These are phyloP conservation scores for Wallacemonas sp. DNA, from an alignment of 208 protist species.

Conservation along the genomic window DNA sequence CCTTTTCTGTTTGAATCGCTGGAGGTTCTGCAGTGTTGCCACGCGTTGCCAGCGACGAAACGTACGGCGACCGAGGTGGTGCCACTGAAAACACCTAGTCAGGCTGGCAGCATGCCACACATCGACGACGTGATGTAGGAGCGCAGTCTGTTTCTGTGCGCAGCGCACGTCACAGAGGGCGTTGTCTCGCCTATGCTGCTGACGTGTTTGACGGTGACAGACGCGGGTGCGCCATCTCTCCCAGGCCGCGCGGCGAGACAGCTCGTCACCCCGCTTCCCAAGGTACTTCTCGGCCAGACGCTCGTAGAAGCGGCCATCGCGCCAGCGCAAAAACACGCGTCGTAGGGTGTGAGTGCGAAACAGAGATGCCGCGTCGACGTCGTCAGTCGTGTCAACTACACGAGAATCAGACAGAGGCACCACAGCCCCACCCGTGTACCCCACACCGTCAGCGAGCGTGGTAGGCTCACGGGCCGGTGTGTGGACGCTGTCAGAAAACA, in stretches of 20 bases:
- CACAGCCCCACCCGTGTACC: too few relatives aligned
- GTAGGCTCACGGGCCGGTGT: too few relatives aligned
- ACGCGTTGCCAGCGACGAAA: conserved; percentile 5
- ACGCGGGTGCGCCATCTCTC: conserved; percentile 19
- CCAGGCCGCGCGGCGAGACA: conserved; percentile 15
- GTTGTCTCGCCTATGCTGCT: conserved; percentile 14
- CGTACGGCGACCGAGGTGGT: conserved; percentile 9
- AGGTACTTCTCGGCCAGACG: conserved; percentile 22
- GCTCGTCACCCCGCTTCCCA: background rate
- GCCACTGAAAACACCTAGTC: conserved; percentile 11
- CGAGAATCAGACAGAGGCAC: too few relatives aligned
- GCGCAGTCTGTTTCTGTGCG: background rate
- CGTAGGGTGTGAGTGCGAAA: background rate
- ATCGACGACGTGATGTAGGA: background rate
- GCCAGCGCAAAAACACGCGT: conserved; percentile 24
- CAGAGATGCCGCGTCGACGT: conserved; percentile 1
- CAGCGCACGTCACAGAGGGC: conserved; percentile 24
- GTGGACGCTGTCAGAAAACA: too few relatives aligned
- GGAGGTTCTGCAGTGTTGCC: background rate
- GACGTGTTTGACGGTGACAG: background rate
- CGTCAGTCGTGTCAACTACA: too few relatives aligned
- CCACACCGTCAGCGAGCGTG: too few relatives aligned
- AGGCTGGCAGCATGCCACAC: conserved; percentile 14
- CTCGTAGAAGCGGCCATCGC: conserved; percentile 32
- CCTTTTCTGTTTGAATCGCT: background rate